phyloP scores from a whole-genome alignment of 345 rosid genomes.

The Rhizophora apiculata region DNA sequence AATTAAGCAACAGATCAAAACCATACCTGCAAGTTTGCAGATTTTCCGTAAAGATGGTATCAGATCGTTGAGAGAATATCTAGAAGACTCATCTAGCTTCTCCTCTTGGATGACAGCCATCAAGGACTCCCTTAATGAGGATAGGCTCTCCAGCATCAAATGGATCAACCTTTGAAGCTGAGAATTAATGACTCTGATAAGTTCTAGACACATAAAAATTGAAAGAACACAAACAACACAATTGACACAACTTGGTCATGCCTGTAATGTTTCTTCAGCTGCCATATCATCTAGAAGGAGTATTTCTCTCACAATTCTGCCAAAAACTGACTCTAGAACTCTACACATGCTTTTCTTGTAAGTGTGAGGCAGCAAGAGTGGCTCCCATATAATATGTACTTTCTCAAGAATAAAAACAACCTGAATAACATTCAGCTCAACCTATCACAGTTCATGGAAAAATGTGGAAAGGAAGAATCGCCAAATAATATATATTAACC shows the following conservation, averaged over 20 bases:
- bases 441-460: constrained; percentile 12
- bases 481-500: constrained; percentile 37
- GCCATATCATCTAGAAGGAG: constrained; percentile 93
- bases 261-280: constrained; percentile 96
- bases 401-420: constrained; percentile 87
- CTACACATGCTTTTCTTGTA: constrained; percentile 81
- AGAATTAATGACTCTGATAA: constrained; percentile 12
- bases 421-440: constrained; percentile 36
- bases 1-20: constrained; percentile 8
- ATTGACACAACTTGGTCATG: constrained; percentile 14
- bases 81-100: constrained; percentile 37
- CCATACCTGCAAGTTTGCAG: constrained; percentile 81
- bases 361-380: constrained; percentile 65
- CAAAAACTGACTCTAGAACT: constrained; percentile 76
- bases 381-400: constrained; percentile 93
- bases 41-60: constrained; percentile 75
- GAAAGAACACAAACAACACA: neutral
- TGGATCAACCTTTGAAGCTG: constrained; percentile 85
- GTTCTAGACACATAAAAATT: constrained; percentile 4
- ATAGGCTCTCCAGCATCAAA: constrained; percentile 69
- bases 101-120: constrained; percentile 29
- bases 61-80: constrained; percentile 47
- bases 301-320: constrained; percentile 65
- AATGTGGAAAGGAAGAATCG: constrained; percentile 1
- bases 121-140: constrained; percentile 62